Evolutionary conservation across 306 rosid genomes (phyloP).

Genomic region (Inga laurina): DNA sequence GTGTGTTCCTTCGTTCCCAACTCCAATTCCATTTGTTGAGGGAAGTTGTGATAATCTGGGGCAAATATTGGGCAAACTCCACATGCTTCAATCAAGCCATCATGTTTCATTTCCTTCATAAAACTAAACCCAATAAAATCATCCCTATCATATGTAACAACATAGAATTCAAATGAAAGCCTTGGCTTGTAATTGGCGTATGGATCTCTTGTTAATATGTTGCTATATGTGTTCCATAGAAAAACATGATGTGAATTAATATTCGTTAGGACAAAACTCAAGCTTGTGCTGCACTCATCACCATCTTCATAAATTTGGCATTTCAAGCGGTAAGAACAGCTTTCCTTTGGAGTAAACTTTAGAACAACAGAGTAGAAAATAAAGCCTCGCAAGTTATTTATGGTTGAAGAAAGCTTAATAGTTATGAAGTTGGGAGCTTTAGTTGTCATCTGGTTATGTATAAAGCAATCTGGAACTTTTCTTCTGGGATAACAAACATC

Average conservation of each 20-base stretch:
- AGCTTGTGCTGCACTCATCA: background rate
- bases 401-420: background rate
- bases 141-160: background rate
- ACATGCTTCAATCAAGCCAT: background rate
- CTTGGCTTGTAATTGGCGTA: background rate
- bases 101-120: background rate
- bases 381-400: background rate
- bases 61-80: constrained; percentile 30
- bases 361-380: background rate
- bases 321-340: background rate
- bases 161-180: background rate
- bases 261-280: fast-evolving
- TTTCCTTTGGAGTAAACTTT: too few relatives aligned
- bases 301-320: background rate
- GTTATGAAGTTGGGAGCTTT: background rate
- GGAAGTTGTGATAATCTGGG: background rate
- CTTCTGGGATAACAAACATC: background rate
- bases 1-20: background rate
- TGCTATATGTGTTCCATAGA: background rate
- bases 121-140: background rate
- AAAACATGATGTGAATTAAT: background rate
- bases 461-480: background rate
- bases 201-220: background rate
- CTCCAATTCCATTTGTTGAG: background rate
- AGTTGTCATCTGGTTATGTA: background rate